Evolutionary conservation across 805 yeast genomes (phyloP).

Genomic region (Saturnispora zaruensis): DNA sequence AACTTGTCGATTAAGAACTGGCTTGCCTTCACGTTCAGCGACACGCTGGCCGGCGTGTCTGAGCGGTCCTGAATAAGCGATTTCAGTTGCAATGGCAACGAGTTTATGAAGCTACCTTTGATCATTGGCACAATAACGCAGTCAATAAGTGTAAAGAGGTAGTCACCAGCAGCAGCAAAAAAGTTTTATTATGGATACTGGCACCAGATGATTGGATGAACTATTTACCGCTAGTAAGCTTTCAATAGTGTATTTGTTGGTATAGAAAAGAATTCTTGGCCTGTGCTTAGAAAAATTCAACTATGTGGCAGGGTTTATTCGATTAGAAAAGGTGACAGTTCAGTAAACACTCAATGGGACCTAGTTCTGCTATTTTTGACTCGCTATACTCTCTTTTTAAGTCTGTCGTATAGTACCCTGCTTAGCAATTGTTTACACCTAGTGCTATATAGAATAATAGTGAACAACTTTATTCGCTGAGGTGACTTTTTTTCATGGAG

Average conservation of each 20-base stretch:
- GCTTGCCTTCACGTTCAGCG: constrained; percentile 7
- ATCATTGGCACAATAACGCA: constrained; percentile 12
- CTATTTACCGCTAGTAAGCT: too few relatives aligned
- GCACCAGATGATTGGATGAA: too few relatives aligned
- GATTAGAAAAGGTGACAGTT: background rate
- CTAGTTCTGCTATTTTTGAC: background rate
- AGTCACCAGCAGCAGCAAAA: too few relatives aligned
- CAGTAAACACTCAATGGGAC: background rate
- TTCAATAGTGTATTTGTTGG: background rate
- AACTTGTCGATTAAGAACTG: constrained; percentile 14
- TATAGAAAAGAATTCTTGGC: background rate
- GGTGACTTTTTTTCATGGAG: background rate
- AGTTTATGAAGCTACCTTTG: constrained; percentile 17
- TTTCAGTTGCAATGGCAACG: constrained; percentile 15
- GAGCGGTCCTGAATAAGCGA: constrained; percentile 9
- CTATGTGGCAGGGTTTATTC: background rate
- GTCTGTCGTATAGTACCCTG: background rate
- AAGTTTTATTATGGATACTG: too few relatives aligned
- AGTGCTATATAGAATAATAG: background rate
- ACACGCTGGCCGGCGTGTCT: background rate
- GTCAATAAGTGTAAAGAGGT: background rate
- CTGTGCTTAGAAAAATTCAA: background rate
- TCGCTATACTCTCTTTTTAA: background rate
- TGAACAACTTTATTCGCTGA: background rate
- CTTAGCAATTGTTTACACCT: background rate